Evolutionary conservation across 371 early-diverging fungal species (phyloP), one percentile per base, ranked within the genome.

Genomic region (Lichtheimia hyalospora): DNA sequence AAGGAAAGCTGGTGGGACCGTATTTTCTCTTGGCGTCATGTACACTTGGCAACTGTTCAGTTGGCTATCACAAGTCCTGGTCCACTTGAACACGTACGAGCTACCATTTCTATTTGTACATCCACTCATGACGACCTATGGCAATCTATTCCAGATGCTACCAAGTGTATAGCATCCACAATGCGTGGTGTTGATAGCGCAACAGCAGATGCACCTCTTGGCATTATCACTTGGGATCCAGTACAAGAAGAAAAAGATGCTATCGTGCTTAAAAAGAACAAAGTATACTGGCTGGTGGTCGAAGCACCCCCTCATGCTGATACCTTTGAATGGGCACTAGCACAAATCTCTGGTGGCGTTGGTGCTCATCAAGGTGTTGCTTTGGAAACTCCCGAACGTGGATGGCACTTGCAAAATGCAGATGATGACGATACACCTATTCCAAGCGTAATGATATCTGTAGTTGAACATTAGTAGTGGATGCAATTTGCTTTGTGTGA

Each of bases 1-100:
- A 42, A 54, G 23, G 75, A 75, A 61, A 63, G 73, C 34, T 75
- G 76, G 76, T 75, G 76, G 76, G 76, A 75, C 50, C 61, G 76
- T 5, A 18, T 68, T 6, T 72, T 75, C 24, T 70, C 66, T 44
- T 58, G 62, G 46, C 66, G 69, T 21, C 76, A 75, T 44, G 73
- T 75, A 12, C 76, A 75, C 48, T 59, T 75, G 34, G 34, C 27
- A 14, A 54, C 52, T 8, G 70, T 75, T 27, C 73, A 73, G 49
- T 23, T 75, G 15, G 66, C 73, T 25, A 71, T 70, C 1, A 6
- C 57, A 5, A 60, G 54, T 5, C 46, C 4, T 46, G 46, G 46
- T 46, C 46, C n/a, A 6, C 46, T 46, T 1, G 46, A 46, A 8
- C 50, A 55, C 40, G 58, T 69, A 2, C 43, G 62, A n/a, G 67